Evolutionary conservation across 179 eudicot genomes (phyloP).

Genomic region (Vitellaria paradoxa): DNA sequence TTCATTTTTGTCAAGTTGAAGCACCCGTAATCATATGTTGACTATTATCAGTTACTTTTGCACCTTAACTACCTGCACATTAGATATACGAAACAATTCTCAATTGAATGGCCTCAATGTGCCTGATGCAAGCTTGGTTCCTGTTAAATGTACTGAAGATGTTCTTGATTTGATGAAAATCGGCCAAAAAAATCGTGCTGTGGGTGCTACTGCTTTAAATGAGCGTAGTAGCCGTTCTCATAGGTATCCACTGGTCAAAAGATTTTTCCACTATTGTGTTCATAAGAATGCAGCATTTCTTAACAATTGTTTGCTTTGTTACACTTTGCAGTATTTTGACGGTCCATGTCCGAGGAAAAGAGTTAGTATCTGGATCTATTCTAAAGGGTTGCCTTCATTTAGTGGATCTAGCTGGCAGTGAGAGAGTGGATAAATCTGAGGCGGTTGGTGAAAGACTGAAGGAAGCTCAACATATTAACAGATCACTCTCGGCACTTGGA

Average conservation of each 20-base stretch:
- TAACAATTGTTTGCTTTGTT: neutral
- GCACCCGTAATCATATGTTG: neutral
- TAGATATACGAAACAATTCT: constrained; percentile 91
- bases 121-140: constrained; percentile 86
- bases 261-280: neutral
- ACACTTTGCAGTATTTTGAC: constrained; percentile 64
- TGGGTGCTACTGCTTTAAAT: constrained; percentile 94
- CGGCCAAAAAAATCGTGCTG: constrained; percentile 91
- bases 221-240: constrained; percentile 97
- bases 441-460: constrained; percentile 94
- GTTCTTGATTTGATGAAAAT: constrained; percentile 86
- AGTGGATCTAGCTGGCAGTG: constrained; percentile 97
- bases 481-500: constrained; percentile 94
- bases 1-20: neutral
- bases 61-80: constrained; percentile 63
- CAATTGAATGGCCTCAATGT: constrained; percentile 94
- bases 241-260: constrained; percentile 38
- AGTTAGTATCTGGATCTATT: constrained; percentile 66
- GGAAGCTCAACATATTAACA: constrained; percentile 96
- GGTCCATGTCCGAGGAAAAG: constrained; percentile 90
- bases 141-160: constrained; percentile 75
- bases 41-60: neutral
- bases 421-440: constrained; percentile 95
- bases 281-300: neutral
- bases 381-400: constrained; percentile 90